Evolutionary conservation across 2,329 filamentous ascomycete species (phyloP).

Genomic region (Falciphora oryzae): DNA sequence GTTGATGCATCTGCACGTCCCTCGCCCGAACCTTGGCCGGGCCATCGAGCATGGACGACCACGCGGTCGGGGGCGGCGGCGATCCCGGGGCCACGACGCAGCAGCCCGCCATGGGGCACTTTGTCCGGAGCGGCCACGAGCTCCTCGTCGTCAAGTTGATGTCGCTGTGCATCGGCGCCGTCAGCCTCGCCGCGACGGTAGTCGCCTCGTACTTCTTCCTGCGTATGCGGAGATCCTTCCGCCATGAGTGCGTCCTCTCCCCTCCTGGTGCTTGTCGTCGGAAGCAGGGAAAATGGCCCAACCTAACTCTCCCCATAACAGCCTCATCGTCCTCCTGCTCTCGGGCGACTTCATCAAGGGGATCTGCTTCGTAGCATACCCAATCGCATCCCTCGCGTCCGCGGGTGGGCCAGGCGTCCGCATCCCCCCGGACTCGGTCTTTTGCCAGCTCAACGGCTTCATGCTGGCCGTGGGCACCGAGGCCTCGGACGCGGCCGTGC

Average conservation of each 20-base stretch:
- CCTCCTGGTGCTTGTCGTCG: background rate
- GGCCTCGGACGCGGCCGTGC: constrained; percentile 63
- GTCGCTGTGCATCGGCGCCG: constrained; percentile 35
- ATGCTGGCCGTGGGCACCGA: constrained; percentile 62
- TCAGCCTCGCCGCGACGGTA: constrained; percentile 52
- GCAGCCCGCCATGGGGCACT: background rate
- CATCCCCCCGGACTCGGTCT: constrained; percentile 43
- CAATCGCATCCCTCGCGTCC: constrained; percentile 49
- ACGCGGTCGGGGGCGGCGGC: background rate
- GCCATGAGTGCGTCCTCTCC: constrained; percentile 55
- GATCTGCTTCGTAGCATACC: constrained; percentile 61
- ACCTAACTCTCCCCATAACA: constrained; percentile 27
- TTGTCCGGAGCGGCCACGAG: background rate
- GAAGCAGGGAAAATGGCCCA: background rate
- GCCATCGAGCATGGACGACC: background rate
- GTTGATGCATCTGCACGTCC: background rate
- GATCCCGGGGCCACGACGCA: background rate
- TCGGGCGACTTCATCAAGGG: constrained; percentile 67
- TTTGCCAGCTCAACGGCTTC: constrained; percentile 66
- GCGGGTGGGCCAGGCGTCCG: constrained; percentile 29
- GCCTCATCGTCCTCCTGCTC: constrained; percentile 69
- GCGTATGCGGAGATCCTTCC: constrained; percentile 67
- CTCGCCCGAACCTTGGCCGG: background rate
- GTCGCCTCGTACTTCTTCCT: constrained; percentile 66
- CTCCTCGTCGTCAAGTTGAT: constrained; percentile 17